phyloP scores from a whole-genome alignment of 2,329 filamentous ascomycete genomes.

The Canariomyces notabilis region DNA sequence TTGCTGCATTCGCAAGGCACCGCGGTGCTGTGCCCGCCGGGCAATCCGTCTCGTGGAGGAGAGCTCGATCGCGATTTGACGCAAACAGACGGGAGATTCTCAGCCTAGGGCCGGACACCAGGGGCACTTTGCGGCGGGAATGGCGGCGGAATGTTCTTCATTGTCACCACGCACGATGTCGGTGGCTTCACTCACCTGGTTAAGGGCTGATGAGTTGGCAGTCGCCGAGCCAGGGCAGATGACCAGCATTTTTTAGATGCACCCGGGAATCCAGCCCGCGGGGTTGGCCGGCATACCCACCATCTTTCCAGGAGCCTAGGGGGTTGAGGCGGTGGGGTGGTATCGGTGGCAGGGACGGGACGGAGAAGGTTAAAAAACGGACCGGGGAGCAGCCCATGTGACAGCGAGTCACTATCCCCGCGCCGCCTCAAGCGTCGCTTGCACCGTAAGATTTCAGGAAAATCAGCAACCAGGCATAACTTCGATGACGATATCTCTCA shows the following conservation, averaged over 20 bases:
- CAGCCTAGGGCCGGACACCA: slow-evolving; percentile 3
- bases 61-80: slow-evolving; percentile 8
- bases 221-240: slow-evolving; percentile 20
- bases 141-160: slow-evolving; percentile 2
- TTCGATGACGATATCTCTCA: neutral
- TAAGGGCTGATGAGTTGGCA: slow-evolving; percentile 25
- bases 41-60: neutral
- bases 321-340: slow-evolving; percentile 3
- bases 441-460: neutral
- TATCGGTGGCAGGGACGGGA: slow-evolving; percentile 16
- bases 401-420: slow-evolving; percentile 1
- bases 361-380: slow-evolving; percentile 14
- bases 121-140: neutral
- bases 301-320: slow-evolving; percentile 1
- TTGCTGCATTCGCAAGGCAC: neutral
- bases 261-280: slow-evolving; percentile 15
- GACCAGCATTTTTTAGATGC: slow-evolving; percentile 19
- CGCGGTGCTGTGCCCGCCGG: too few species aligned
- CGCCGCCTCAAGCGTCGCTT: neutral
- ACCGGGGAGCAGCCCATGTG: slow-evolving; percentile 5
- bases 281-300: slow-evolving; percentile 16
- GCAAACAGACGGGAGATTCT: neutral
- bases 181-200: slow-evolving; percentile 23
- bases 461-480: neutral
- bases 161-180: neutral